Evolutionary conservation across 2,329 filamentous ascomycete genomes (phyloP).

Genomic region (Xylariaceae sp.): DNA sequence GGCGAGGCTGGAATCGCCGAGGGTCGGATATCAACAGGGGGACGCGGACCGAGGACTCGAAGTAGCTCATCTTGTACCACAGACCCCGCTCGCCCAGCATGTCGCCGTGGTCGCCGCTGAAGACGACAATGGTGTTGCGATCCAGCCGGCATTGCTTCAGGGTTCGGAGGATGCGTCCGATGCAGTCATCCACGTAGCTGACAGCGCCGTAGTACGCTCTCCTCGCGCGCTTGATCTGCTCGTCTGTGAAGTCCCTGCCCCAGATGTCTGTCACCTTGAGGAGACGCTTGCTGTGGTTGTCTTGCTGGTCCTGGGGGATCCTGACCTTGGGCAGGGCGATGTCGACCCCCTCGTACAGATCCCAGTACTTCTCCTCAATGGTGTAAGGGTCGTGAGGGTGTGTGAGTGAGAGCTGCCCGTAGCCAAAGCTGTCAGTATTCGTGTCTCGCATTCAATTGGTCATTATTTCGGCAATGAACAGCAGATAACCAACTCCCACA

Average conservation of each 20-base stretch:
- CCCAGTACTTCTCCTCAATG: conserved; percentile 92
- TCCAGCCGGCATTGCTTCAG: conserved; percentile 76
- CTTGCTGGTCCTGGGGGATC: conserved; percentile 77
- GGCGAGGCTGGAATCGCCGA: conserved; percentile 69
- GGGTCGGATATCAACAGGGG: conserved; percentile 84
- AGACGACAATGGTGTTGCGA: conserved; percentile 86
- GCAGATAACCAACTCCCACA: too few species aligned
- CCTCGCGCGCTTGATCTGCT: conserved; percentile 81
- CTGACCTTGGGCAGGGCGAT: conserved; percentile 77
- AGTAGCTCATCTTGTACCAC: conserved; percentile 98
- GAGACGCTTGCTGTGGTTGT: conserved; percentile 82
- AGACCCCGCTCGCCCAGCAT: conserved; percentile 91
- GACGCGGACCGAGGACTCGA: conserved; percentile 85
- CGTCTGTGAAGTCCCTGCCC: conserved; percentile 78
- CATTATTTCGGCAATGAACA: neutral
- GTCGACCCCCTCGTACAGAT: conserved; percentile 83
- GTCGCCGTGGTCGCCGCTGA: conserved; percentile 91
- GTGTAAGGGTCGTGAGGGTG: conserved; percentile 95
- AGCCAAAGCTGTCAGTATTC: conserved; percentile 6
- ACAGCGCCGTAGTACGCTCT: conserved; percentile 91
- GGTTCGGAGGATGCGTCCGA: conserved; percentile 76
- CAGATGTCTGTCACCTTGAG: conserved; percentile 84
- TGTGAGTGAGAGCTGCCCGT: conserved; percentile 70
- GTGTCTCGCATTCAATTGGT: neutral
- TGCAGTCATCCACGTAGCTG: conserved; percentile 90